phyloP scores from a whole-genome alignment of 2,329 filamentous ascomycete species.

The Aspergillus terreus region DNA sequence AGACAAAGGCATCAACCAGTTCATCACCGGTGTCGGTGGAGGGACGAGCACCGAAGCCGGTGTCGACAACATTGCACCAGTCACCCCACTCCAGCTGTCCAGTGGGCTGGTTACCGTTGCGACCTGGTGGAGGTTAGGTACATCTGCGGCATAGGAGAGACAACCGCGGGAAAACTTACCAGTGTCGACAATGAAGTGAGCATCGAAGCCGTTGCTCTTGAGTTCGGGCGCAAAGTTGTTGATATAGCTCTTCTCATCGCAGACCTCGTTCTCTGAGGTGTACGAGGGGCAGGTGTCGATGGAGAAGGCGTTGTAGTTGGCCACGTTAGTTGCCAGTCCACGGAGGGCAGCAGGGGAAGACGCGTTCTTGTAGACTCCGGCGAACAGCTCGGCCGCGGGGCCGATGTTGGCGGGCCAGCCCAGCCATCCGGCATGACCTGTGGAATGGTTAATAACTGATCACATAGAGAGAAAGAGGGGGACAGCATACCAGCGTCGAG shows the following conservation, averaged over 20 bases:
- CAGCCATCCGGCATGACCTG: constrained; percentile 59
- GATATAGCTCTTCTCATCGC: constrained; percentile 52
- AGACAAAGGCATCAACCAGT: constrained; percentile 64
- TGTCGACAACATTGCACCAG: constrained; percentile 64
- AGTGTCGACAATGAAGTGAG: constrained; percentile 55
- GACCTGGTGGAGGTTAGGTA: constrained; percentile 35
- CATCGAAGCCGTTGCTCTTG: constrained; percentile 45
- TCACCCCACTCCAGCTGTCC: constrained; percentile 57
- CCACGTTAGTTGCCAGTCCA: constrained; percentile 55
- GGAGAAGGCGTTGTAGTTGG: constrained; percentile 57
- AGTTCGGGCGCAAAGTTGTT: constrained; percentile 51
- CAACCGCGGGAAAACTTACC: constrained; percentile 28
- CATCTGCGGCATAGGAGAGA: neutral
- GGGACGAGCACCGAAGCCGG: constrained; percentile 63
- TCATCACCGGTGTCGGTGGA: constrained; percentile 58
- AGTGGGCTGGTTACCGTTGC: constrained; percentile 61
- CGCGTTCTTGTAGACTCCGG: constrained; percentile 45
- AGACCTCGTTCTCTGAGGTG: constrained; percentile 46
- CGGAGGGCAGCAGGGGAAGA: constrained; percentile 46
- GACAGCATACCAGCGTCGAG: constrained; percentile 51
- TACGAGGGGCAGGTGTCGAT: constrained; percentile 44
- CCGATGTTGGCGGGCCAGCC: constrained; percentile 59
- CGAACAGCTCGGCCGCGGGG: constrained; percentile 49
- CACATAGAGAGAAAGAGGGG: neutral
- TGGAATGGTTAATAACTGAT: neutral